Evolutionary conservation across 495 filamentous ascomycete genomes (phyloP).

Genomic region (Glutinoglossum americanum): DNA sequence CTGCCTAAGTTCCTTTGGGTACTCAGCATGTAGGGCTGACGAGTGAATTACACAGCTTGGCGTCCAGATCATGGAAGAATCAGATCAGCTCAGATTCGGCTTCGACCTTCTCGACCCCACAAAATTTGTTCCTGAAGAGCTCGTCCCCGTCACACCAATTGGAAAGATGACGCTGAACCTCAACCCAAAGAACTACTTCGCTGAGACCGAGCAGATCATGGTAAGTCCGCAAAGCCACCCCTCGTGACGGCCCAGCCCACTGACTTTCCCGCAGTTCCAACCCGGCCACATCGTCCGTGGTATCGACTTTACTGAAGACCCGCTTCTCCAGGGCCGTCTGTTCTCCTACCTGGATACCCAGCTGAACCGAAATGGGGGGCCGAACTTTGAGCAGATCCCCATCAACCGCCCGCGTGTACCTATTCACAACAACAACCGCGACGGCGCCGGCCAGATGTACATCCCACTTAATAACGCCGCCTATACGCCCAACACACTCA

Average conservation of each 20-base stretch:
- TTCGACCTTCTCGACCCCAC: slow-evolving; percentile 59
- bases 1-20: background rate
- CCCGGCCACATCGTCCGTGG: slow-evolving; percentile 49
- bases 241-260: background rate
- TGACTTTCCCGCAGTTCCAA: slow-evolving; percentile 28
- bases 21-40: no score
- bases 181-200: slow-evolving; percentile 49
- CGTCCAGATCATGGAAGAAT: slow-evolving; percentile 53
- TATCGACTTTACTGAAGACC: slow-evolving; percentile 47
- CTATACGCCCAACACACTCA: slow-evolving; percentile 46
- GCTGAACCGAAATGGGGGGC: slow-evolving; percentile 46
- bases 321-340: slow-evolving; percentile 55
- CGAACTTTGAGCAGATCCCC: slow-evolving; percentile 69
- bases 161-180: slow-evolving; percentile 45
- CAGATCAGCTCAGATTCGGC: slow-evolving; percentile 39
- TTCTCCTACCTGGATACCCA: slow-evolving; percentile 74
- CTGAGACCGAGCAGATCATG: slow-evolving; percentile 64
- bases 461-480: slow-evolving; percentile 9
- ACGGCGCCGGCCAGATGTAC: background rate
- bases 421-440: slow-evolving; percentile 21
- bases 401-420: slow-evolving; percentile 47
- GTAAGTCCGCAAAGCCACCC: background rate
- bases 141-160: slow-evolving; percentile 42
- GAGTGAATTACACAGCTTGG: slow-evolving; percentile 19
- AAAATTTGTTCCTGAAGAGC: slow-evolving; percentile 52